phyloP scores from a whole-genome alignment of 441 rosid genomes.

The Euphorbia schlechtendalii region DNA sequence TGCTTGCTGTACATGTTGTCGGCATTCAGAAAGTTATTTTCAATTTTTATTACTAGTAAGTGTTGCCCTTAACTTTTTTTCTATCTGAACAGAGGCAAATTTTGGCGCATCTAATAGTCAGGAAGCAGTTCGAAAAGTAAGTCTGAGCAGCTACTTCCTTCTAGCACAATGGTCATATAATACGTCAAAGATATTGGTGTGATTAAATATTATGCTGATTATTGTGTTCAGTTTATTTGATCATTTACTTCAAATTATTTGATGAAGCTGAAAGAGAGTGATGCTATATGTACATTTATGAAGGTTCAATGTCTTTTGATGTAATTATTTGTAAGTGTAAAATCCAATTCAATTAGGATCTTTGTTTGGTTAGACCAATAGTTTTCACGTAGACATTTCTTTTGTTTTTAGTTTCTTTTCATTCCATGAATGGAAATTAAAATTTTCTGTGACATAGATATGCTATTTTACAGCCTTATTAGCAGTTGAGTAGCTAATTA shows the following conservation, averaged over 20 bases:
- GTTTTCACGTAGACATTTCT: background rate
- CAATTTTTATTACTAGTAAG: no score
- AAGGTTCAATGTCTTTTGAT: background rate
- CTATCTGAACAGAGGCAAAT: conserved; percentile 22
- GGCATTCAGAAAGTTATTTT: no score
- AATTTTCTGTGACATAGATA: background rate
- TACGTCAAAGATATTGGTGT: background rate
- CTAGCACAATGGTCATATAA: background rate
- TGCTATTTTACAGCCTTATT: no score
- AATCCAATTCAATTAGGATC: no score
- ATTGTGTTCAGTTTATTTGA: background rate
- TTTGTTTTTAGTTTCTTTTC: background rate
- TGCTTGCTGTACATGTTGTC: background rate
- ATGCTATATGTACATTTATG: no score
- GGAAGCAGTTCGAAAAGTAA: conserved; percentile 30
- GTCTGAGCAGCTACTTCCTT: conserved; percentile 19
- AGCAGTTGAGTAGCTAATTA: no score
- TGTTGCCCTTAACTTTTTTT: background rate
- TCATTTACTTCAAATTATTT: background rate
- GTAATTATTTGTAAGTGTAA: background rate
- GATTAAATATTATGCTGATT: background rate
- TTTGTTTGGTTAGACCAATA: background rate
- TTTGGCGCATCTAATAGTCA: conserved; percentile 23
- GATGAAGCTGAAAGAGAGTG: no score
- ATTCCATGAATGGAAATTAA: background rate